phyloP scores from a whole-genome alignment of 352 stramenopile species.

The Pilasporangium apinafurcum region DNA sequence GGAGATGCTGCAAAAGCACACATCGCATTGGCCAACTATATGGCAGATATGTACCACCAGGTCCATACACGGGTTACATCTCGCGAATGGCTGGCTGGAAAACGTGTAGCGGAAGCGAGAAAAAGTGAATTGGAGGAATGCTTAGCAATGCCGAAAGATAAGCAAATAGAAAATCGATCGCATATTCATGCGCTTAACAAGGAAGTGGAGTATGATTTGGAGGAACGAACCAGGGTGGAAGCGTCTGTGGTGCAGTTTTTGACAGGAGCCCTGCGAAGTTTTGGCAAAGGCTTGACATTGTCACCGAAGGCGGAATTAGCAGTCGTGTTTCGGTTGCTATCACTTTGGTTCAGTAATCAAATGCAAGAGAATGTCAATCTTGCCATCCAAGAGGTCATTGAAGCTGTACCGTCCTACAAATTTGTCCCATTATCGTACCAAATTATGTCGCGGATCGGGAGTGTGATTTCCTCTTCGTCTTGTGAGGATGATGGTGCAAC shows the following conservation, averaged over 20 bases:
- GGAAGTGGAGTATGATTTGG: conserved; percentile 86
- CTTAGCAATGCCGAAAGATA: conserved; percentile 44
- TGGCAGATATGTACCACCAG: conserved; percentile 90
- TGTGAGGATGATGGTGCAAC: conserved; percentile 1
- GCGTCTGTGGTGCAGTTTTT: conserved; percentile 85
- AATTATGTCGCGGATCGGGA: conserved; percentile 94
- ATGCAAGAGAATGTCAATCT: conserved; percentile 64
- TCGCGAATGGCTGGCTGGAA: conserved; percentile 85
- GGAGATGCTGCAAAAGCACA: conserved; percentile 66
- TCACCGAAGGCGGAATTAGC: conserved; percentile 75
- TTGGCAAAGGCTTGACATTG: conserved; percentile 53
- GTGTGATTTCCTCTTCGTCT: conserved; percentile 6
- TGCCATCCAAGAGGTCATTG: conserved; percentile 79
- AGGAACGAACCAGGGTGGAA: conserved; percentile 83
- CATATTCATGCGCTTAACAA: conserved; percentile 72
- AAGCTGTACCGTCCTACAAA: conserved; percentile 91
- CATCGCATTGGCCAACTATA: conserved; percentile 87
- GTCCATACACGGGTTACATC: conserved; percentile 80
- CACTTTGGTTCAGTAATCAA: conserved; percentile 93
- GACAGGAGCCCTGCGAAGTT: conserved; percentile 82
- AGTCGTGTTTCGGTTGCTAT: conserved; percentile 90
- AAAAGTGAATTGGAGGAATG: conserved; percentile 55
- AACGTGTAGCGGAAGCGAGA: conserved; percentile 64
- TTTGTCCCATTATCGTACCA: conserved; percentile 97
- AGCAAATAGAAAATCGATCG: conserved; percentile 57